These are phyloP conservation scores for Tanacetum coccineum DNA, from an alignment of 129 eudicot species.

Conservation along the genomic window DNA sequence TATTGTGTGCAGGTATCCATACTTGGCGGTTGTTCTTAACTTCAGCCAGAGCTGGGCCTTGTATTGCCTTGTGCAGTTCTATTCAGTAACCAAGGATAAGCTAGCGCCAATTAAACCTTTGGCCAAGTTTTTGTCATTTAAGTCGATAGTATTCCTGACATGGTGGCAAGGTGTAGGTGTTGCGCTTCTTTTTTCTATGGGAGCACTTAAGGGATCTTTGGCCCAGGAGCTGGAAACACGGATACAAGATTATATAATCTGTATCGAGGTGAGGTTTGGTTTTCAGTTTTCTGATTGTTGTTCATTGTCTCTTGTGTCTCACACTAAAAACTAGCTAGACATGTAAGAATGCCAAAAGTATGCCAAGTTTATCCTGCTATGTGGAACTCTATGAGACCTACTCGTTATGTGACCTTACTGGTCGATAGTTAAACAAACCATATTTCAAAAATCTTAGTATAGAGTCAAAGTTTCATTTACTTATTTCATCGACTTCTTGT, in stretches of 20 bases:
- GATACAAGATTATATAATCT: conserved; percentile 85
- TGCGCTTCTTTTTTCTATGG: conserved; percentile 84
- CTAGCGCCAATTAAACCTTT: conserved; percentile 89
- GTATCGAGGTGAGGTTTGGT: conserved; percentile 62
- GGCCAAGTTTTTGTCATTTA: conserved; percentile 86
- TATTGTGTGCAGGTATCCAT: conserved; percentile 75
- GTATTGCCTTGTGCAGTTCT: conserved; percentile 97
- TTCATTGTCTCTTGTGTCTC: not conserved
- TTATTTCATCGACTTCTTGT: no score
- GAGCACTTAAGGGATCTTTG: conserved; percentile 76
- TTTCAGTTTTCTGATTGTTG: not conserved
- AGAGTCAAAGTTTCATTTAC: no score
- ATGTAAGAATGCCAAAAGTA: not conserved
- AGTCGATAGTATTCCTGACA: conserved; percentile 86
- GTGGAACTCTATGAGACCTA: not conserved
- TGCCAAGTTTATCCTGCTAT: not conserved
- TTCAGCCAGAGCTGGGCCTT: conserved; percentile 99
- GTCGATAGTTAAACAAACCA: no score
- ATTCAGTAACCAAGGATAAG: conserved; percentile 76
- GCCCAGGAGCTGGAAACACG: conserved; percentile 79
- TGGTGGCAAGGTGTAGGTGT: conserved; percentile 99
- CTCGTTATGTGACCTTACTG: not conserved
- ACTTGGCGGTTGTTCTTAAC: conserved; percentile 83
- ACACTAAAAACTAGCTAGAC: not conserved
- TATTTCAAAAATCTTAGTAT: no score